A percentile compares a stretch with the other conserved stretches of the same genome.
phyloP scores from a whole-genome alignment of 1,284 basidiomycete genomes.

The Thecaphora frezii region DNA sequence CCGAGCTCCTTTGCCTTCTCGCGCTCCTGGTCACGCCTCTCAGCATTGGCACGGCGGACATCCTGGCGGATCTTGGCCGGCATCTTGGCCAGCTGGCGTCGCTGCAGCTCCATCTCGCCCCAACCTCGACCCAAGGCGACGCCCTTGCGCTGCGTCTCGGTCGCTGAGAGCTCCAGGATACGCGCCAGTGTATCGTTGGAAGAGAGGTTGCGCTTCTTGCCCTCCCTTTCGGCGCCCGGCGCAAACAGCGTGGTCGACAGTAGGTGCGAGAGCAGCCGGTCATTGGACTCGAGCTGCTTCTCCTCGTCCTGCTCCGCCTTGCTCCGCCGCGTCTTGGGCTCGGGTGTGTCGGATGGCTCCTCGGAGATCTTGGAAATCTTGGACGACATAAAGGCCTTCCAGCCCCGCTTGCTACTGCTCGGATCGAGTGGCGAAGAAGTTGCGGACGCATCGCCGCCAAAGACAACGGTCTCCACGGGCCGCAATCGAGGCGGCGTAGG shows the following conservation, averaged over 20 bases:
- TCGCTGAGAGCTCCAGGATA: conserved; percentile 44
- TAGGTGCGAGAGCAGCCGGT: conserved; percentile 48
- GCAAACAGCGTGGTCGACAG: conserved; percentile 57
- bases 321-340: conserved; percentile 3
- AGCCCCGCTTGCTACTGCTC: conserved; percentile 20
- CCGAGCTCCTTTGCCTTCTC: conserved; percentile 54
- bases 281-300: conserved; percentile 48
- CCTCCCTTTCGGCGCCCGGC: conserved; percentile 31
- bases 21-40: conserved; percentile 48
- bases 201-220: conserved; percentile 35
- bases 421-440: not conserved
- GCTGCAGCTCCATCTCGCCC: conserved; percentile 45
- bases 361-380: conserved; percentile 35
- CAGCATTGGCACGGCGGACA: conserved; percentile 42
- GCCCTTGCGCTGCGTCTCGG: conserved; percentile 31
- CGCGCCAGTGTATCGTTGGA: conserved; percentile 51
- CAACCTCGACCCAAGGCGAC: conserved; percentile 42
- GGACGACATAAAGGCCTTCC: conserved; percentile 44
- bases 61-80: conserved; percentile 48
- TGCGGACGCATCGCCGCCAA: conserved; percentile 10
- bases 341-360: not conserved
- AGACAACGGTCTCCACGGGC: conserved; percentile 27
- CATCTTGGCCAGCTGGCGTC: conserved; percentile 43
- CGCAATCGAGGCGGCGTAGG: conserved; percentile 1
- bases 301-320: conserved; percentile 43